Percentiles rank a stretch among this genome's conserved stretches.
These are phyloP conservation scores for Macaranga tanarius DNA, from an alignment of 441 rosid genomes.

Conservation along the genomic window DNA sequence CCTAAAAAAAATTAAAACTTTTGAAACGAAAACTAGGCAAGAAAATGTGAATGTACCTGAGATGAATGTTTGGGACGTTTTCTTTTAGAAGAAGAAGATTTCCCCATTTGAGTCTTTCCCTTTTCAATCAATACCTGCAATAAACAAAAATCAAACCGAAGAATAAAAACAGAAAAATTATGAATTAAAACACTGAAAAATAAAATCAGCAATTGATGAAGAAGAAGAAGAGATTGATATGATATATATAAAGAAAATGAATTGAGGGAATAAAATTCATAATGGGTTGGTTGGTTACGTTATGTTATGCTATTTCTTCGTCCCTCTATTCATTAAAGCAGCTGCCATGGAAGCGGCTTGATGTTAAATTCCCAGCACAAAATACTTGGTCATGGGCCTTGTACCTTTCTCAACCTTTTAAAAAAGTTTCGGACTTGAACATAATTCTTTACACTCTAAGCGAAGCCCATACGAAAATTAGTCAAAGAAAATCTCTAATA, in stretches of 20 bases:
- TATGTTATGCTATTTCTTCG: background rate
- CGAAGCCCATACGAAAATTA: no score
- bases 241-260: background rate
- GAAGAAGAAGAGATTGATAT: background rate
- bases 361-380: no score
- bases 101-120: conserved; percentile 46
- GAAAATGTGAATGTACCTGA: conserved; percentile 37
- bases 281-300: background rate
- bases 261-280: background rate
- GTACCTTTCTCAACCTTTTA: no score
- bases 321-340: no score
- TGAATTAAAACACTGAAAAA: background rate
- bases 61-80: conserved; percentile 56
- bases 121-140: conserved; percentile 31
- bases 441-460: no score
- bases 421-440: no score
- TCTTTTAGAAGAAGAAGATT: conserved; percentile 52
- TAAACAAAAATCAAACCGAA: conserved; percentile 19
- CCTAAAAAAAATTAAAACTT: background rate
- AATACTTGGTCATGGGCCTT: no score
- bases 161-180: background rate
- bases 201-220: background rate
- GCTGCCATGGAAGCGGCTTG: no score
- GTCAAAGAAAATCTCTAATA: no score
- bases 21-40: background rate